These are phyloP conservation scores for Isabelozyma heimii DNA, from an alignment of 805 yeast species.

Conservation along the genomic window DNA sequence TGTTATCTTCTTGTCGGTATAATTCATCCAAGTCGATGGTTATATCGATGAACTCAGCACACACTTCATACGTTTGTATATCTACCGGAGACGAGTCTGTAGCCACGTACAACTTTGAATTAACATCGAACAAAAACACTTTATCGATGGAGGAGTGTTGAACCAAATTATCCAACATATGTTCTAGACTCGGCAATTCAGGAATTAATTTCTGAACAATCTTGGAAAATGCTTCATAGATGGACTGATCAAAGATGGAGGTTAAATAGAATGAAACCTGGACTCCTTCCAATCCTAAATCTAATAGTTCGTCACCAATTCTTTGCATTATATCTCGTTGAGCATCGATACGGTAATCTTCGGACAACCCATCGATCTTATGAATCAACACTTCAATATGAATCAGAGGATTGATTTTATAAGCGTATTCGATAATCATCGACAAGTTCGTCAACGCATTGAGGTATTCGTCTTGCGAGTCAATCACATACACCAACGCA, in stretches of 20 bases:
- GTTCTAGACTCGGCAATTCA: conserved; percentile 84
- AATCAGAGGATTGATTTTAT: conserved; percentile 76
- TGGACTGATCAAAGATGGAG: conserved; percentile 91
- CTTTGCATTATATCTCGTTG: conserved; percentile 96
- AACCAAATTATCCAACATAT: conserved; percentile 81
- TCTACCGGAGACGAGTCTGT: conserved; percentile 96
- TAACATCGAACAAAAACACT: conserved; percentile 87
- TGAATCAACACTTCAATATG: conserved; percentile 93
- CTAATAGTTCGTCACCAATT: conserved; percentile 88
- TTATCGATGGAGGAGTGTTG: conserved; percentile 90
- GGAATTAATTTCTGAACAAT: conserved; percentile 89
- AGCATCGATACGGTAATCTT: conserved; percentile 90
- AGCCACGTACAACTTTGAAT: conserved; percentile 90
- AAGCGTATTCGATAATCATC: conserved; percentile 83
- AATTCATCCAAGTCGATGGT: conserved; percentile 82
- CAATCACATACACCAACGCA: conserved; percentile 90
- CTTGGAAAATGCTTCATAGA: conserved; percentile 91
- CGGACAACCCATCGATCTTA: conserved; percentile 92
- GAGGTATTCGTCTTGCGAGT: conserved; percentile 91
- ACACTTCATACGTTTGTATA: conserved; percentile 91
- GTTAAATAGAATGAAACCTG: conserved; percentile 90
- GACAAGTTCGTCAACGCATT: conserved; percentile 88
- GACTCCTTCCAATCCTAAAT: conserved; percentile 86
- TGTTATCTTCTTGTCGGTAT: conserved; percentile 36
- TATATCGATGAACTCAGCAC: conserved; percentile 95